Evolutionary conservation across 2,329 filamentous ascomycete genomes (phyloP), one percentile per base, ranked within the genome.

Genomic region (Mycogone perniciosa): DNA sequence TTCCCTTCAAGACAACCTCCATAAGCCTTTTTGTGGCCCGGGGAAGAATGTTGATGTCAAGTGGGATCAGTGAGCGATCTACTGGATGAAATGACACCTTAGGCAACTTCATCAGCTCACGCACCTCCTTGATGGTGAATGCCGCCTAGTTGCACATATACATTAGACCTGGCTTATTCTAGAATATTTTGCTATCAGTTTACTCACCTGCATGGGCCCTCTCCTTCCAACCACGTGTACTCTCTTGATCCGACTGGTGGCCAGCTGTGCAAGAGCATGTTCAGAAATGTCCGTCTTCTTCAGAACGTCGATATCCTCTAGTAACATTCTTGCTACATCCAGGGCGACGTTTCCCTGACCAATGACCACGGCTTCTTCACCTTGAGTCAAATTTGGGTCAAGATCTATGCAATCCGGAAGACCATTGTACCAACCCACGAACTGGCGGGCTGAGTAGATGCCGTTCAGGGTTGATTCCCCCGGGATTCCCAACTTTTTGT

Each of bases 361-460:
- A 56, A 99, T 84, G 44, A 99, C 78, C 31, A 96, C 82, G 1
- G 89, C 93, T 54, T 91, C 85, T 46, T 96, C 89, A 0, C 86
- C 87, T 7, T 76, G 74, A 1, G 82, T 79, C 29, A 97, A 76
- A 62, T 89, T 80, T 0, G 90, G 88, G n/a, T 79, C 73, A 6
- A 96, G 71, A 59, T 79, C 68, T 20, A 85, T 79, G 63, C 88
- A 88, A 59, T 95, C 88, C 0, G 93, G 93, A 3, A 96, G 76
- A 3, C 93, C 93, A 67, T 99, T 99, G 69, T 99, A 99, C 93
- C 93, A 99, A 13, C 91, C 93, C 1, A 99, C 93, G 65, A 97
- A 96, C 37, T 90, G 86, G 30, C 93, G 82, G 2, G 93, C 93
- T 6, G 91, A 96, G 64, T 90, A 86, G 13, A 97, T 82, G 3